Percentiles rank a stretch among this genome's conserved stretches.
These are phyloP conservation scores for Erysimum cheiri DNA, from an alignment of 441 rosid genomes.

Conservation along the genomic window DNA sequence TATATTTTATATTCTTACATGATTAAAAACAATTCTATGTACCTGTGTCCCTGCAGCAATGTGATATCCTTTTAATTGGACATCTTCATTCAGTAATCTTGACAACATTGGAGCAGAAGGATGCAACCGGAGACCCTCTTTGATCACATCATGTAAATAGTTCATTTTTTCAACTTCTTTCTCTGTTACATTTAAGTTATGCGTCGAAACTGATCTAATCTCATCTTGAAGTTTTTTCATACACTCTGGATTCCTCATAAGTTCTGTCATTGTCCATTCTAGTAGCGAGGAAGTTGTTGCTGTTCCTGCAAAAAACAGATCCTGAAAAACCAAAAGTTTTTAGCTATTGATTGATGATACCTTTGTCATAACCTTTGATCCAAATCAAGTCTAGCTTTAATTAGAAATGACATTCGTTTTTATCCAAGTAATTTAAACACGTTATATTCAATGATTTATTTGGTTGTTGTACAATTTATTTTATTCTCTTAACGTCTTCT, in stretches of 20 bases:
- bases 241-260: conserved; percentile 22
- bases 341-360: background rate
- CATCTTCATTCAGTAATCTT: conserved; percentile 6
- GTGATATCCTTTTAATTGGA: conserved; percentile 17
- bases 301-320: conserved; percentile 20
- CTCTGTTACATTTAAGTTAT: conserved; percentile 5
- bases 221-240: conserved; percentile 22
- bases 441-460: too few relatives aligned
- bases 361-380: background rate
- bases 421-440: too few relatives aligned
- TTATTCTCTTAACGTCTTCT: too few relatives aligned
- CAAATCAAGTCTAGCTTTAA: background rate
- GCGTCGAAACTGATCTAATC: background rate
- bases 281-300: background rate
- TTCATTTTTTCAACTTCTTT: conserved; percentile 11
- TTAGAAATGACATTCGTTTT: too few relatives aligned
- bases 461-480: too few relatives aligned
- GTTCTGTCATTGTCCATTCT: conserved; percentile 28
- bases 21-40: background rate
- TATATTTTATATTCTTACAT: background rate
- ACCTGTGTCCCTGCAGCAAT: conserved; percentile 31
- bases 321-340: conserved; percentile 3
- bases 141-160: background rate
- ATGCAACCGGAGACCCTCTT: conserved; percentile 21
- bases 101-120: background rate